Percentiles rank a stretch among this genome's conserved stretches.
These are phyloP conservation scores for Parmelia sp. DNA, from an alignment of 495 filamentous ascomycete species.

Conservation along the genomic window DNA sequence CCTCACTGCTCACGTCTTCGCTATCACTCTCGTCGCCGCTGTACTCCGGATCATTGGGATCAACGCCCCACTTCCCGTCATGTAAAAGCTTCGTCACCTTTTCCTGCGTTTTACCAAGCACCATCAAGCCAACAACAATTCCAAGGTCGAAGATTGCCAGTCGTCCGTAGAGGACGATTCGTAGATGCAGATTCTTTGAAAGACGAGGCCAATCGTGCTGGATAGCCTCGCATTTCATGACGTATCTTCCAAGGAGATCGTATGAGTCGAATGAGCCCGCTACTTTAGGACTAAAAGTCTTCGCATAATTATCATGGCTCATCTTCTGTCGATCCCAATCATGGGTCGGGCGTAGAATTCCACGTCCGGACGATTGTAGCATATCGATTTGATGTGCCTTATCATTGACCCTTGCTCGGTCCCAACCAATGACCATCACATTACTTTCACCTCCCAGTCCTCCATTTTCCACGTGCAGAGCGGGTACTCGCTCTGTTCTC, in stretches of 20 bases:
- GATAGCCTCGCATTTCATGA: not conserved
- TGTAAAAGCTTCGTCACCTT: not conserved
- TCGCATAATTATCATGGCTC: not conserved
- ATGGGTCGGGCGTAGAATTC: not conserved
- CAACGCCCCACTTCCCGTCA: not conserved
- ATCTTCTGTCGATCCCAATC: not conserved
- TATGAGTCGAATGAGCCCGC: not conserved
- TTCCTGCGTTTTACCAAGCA: not conserved
- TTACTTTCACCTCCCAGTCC: not conserved
- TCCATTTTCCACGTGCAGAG: slow-evolving; percentile 5
- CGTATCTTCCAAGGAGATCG: not conserved
- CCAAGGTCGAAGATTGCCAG: not conserved
- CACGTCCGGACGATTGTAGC: not conserved
- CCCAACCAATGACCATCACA: slow-evolving; percentile 4
- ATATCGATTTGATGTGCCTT: slow-evolving; percentile 3
- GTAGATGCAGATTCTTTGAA: not conserved
- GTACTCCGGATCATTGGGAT: not conserved
- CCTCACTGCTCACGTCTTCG: not conserved
- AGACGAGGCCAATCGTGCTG: not conserved
- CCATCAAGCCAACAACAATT: not conserved
- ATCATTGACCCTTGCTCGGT: slow-evolving; percentile 5
- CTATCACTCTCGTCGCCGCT: not conserved
- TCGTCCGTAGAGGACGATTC: not conserved
- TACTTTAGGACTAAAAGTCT: not conserved
- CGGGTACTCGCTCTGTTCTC: not conserved